phyloP scores from a whole-genome alignment of 129 eudicot genomes.

The Mikania micrantha region DNA sequence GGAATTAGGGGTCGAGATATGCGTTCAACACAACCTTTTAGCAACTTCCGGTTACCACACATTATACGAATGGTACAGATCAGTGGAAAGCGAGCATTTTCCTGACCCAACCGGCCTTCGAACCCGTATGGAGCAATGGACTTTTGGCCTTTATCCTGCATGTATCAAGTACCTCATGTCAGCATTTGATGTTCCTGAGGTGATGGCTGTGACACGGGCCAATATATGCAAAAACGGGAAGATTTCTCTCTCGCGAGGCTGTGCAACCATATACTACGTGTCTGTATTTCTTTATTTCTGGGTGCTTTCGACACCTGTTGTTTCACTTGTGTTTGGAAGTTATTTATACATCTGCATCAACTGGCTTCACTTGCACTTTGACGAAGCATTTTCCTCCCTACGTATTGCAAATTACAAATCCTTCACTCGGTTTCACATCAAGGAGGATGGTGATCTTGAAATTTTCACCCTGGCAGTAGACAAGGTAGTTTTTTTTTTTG shows the following conservation, averaged over 20 bases:
- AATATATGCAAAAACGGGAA: constrained; percentile 87
- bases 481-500: constrained; percentile 62
- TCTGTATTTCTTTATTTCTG: constrained; percentile 90
- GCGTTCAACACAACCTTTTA: constrained; percentile 76
- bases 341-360: constrained; percentile 91
- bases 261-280: constrained; percentile 79
- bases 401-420: constrained; percentile 97
- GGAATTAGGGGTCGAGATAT: constrained; percentile 88
- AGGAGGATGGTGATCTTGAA: constrained; percentile 72
- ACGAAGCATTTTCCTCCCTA: constrained; percentile 95
- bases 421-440: constrained; percentile 87
- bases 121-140: constrained; percentile 94
- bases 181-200: constrained; percentile 99
- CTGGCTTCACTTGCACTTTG: constrained; percentile 95
- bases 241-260: constrained; percentile 75
- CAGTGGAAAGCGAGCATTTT: constrained; percentile 94
- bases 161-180: constrained; percentile 97
- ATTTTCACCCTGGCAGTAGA: constrained; percentile 92
- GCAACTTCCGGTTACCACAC: constrained; percentile 96
- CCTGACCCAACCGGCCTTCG: constrained; percentile 99
- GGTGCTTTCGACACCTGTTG: constrained; percentile 96
- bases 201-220: constrained; percentile 94
- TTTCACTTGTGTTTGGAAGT: constrained; percentile 92
- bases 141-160: constrained; percentile 97
- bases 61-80: constrained; percentile 82